These are phyloP conservation scores for Paecilomyces sp. DNA, from an alignment of 2,329 filamentous ascomycete species.

Conservation along the genomic window DNA sequence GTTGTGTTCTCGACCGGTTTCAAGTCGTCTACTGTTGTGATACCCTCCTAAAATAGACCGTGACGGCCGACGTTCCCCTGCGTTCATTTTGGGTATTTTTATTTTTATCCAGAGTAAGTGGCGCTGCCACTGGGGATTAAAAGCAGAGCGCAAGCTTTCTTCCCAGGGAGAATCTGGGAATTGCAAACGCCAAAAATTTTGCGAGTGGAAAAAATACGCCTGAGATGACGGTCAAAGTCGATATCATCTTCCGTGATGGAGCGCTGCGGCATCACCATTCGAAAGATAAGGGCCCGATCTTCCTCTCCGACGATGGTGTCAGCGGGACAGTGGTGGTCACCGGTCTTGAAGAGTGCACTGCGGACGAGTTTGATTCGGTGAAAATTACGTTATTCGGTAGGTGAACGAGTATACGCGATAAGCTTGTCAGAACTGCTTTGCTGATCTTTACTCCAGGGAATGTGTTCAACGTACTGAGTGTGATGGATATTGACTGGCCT, in stretches of 20 bases:
- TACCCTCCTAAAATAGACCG: neutral
- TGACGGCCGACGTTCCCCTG: neutral
- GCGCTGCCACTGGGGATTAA: neutral
- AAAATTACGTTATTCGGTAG: conserved; percentile 2
- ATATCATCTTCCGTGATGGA: neutral
- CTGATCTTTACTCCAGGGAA: neutral
- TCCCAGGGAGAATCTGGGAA: neutral
- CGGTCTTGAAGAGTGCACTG: neutral
- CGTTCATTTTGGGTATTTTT: neutral
- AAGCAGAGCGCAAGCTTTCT: neutral
- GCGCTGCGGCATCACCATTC: neutral
- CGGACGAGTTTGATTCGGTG: conserved; percentile 1
- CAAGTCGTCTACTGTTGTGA: neutral
- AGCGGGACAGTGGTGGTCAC: neutral
- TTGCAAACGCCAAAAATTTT: neutral
- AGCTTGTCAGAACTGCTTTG: neutral
- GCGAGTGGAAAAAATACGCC: neutral
- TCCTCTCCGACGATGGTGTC: conserved; percentile 3
- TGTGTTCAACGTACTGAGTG: neutral
- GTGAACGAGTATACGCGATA: neutral
- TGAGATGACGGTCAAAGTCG: neutral
- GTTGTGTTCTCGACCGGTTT: neutral
- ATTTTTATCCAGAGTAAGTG: neutral
- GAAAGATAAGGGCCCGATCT: neutral
- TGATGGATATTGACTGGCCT: neutral